These are phyloP conservation scores for Neurospora terricola DNA, from an alignment of 495 filamentous ascomycete species.

Conservation along the genomic window DNA sequence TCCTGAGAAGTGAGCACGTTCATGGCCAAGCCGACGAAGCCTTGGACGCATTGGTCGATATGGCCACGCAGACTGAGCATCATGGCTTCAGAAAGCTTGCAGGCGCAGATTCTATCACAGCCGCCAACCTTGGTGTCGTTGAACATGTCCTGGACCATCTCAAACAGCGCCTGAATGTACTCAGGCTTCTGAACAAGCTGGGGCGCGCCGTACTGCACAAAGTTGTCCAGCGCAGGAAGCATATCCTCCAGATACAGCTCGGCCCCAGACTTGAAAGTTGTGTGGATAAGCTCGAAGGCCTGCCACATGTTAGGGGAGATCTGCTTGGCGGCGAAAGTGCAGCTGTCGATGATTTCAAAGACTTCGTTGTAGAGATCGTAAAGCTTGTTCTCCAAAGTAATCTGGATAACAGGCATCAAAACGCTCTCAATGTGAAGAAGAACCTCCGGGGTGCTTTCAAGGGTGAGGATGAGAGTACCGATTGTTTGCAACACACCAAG, in stretches of 20 bases:
- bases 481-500: conserved; percentile 96
- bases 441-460: conserved; percentile 94
- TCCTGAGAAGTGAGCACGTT: conserved; percentile 57
- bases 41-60: conserved; percentile 74
- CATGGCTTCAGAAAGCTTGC: conserved; percentile 93
- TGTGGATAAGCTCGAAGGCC: conserved; percentile 91
- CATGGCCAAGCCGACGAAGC: conserved; percentile 88
- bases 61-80: conserved; percentile 92
- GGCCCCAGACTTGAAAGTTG: conserved; percentile 92
- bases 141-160: conserved; percentile 65
- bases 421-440: conserved; percentile 88
- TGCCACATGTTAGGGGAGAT: conserved; percentile 98
- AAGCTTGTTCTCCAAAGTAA: conserved; percentile 94
- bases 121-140: conserved; percentile 74
- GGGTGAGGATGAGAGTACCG: conserved; percentile 88
- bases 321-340: conserved; percentile 93
- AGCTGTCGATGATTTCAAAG: conserved; percentile 98
- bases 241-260: conserved; percentile 98
- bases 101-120: conserved; percentile 95
- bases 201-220: conserved; percentile 78
- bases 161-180: conserved; percentile 76
- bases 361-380: conserved; percentile 96
- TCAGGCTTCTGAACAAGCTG: conserved; percentile 71
- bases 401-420: conserved; percentile 90
- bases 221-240: conserved; percentile 96